A percentile compares a stretch with the other conserved stretches of the same genome.
Evolutionary conservation across 495 filamentous ascomycete genomes (phyloP).

Genomic region (Letharia columbiana): DNA sequence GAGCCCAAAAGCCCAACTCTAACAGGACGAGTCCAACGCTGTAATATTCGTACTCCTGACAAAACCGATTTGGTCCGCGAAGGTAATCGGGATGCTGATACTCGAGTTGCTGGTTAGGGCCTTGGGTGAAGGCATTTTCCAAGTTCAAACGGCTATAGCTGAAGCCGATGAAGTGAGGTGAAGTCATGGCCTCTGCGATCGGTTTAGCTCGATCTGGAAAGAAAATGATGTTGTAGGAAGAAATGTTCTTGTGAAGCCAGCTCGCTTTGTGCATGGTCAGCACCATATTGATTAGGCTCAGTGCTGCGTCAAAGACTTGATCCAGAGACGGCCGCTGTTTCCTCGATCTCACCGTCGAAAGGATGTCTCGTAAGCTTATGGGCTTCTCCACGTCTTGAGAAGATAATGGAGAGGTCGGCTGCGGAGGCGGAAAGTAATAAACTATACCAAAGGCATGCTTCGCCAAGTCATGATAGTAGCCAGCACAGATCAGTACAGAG

Average conservation of each 20-base stretch:
- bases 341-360: background rate
- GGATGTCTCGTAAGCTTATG: background rate
- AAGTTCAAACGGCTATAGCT: background rate
- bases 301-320: constrained; percentile 17
- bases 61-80: background rate
- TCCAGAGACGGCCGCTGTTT: constrained; percentile 1
- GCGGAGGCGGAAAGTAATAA: background rate
- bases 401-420: background rate
- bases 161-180: background rate
- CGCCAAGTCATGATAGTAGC: background rate
- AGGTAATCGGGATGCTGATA: background rate
- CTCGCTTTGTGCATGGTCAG: constrained; percentile 28
- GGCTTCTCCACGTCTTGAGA: background rate
- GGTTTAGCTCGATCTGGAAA: constrained; percentile 9
- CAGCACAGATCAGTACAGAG: background rate
- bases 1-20: background rate
- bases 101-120: background rate
- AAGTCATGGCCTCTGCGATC: background rate
- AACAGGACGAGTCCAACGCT: background rate
- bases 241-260: constrained; percentile 31
- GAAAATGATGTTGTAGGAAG: constrained; percentile 30
- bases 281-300: constrained; percentile 20
- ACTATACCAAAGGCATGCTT: background rate
- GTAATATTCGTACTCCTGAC: background rate
- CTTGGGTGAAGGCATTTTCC: background rate